Evolutionary conservation across 306 rosid genomes (phyloP), one percentile per base, ranked within the genome.

Genomic region (Prunus dulcis): DNA sequence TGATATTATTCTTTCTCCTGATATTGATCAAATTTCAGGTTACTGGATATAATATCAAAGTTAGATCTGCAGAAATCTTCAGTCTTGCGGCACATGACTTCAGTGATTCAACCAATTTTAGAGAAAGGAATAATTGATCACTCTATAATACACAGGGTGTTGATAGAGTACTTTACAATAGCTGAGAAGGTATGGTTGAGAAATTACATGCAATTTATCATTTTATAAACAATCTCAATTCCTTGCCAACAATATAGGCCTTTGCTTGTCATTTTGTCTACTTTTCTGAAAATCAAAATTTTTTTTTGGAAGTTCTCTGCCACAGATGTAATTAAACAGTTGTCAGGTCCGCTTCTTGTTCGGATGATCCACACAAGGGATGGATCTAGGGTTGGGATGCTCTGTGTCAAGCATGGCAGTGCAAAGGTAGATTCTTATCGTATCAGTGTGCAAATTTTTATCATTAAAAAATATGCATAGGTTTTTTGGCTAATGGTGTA

Each of bases 101-200:
- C 89, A 28, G 90, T 92, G 75, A 86, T 95, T 80, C 96, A 90
- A 73, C 99, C 99, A 45, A 92, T 95, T 87, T 80, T 95, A 75
- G 99, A 95, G 82, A 95, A 95, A 85, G 97, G 97, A 85, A 92
- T 95, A 76, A 91, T 95, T 81, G 97, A 95, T 63, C 97, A 95
- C 79, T 90, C 97, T 82, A 91, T 95, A 82, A 70, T 92, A 76
- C 99, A 95, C 82, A 87, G 87, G 83, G 67, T 90, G 80, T 73
- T 95, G 80, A 71, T 87, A 69, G 99, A 95, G 80, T 95, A 85
- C 85, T 87, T 95, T 67, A 89, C 75, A 84, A 76, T 92, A 53
- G 99, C 97, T 67, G 97, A 90, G 75, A 74, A 88, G 99, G 99
- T 95, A 67, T 78, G 77, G 63, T 78, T 63, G 22, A 34, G 20